Conservation (phyloP, 371 early-diverging fungal genomes). For the Circinella minor region DNA sequence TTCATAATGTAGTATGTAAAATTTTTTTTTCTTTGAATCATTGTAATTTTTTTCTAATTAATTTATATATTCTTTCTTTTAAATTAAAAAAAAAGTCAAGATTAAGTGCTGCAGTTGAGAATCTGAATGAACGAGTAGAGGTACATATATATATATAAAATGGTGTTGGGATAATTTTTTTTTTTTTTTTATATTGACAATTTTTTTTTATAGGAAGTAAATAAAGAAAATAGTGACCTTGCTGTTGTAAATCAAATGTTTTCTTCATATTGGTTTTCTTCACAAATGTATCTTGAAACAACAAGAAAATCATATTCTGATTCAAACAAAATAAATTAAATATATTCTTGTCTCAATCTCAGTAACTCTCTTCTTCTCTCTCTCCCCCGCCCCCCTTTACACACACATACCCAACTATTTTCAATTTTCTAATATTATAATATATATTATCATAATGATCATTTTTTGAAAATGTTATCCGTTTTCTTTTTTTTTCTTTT, state of each 20-base stretch:
- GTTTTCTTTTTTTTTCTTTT: no score
- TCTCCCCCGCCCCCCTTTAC: no score
- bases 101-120: conserved; percentile 3
- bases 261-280: background rate
- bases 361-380: no score
- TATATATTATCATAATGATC: no score
- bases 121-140: conserved; percentile 8
- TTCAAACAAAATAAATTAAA: background rate
- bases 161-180: no score
- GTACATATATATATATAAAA: no score
- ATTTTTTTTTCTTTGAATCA: background rate
- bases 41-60: background rate
- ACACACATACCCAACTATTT: no score
- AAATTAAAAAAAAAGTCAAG: background rate
- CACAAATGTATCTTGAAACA: background rate
- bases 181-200: no score
- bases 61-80: background rate
- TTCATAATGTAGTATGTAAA: conserved; percentile 3
- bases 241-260: background rate
- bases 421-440: no score
- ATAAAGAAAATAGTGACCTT: conserved; percentile 8
- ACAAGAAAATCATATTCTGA: background rate
- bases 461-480: no score
- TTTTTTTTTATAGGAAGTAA: background rate
- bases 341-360: no score